Evolutionary conservation across 2,329 filamentous ascomycete genomes (phyloP).

Genomic region (Amauroascus niger): DNA sequence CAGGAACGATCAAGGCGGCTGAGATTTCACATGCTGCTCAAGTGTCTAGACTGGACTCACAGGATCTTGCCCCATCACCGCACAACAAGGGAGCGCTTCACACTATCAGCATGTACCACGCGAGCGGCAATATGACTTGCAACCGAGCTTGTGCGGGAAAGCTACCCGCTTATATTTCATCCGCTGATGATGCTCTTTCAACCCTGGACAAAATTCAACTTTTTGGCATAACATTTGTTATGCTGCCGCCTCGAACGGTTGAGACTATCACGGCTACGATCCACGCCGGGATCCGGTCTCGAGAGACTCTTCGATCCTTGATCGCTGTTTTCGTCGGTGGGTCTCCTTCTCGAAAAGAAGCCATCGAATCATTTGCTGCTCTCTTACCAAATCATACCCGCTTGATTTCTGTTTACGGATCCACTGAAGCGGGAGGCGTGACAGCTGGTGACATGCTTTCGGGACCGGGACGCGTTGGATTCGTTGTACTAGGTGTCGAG

Average conservation of each 20-base stretch:
- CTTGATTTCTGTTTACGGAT: background rate
- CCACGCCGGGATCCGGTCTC: background rate
- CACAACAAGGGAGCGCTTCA: background rate
- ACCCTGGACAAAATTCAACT: background rate
- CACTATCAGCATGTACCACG: background rate
- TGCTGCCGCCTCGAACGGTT: background rate
- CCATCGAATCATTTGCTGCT: background rate
- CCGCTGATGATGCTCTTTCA: background rate
- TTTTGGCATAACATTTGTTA: background rate
- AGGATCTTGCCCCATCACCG: background rate
- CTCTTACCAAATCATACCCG: background rate
- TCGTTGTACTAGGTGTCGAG: background rate
- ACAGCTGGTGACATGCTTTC: background rate
- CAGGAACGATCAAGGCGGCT: background rate
- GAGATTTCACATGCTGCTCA: conserved; percentile 2
- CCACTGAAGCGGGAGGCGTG: background rate
- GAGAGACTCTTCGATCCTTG: background rate
- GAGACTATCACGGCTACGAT: background rate
- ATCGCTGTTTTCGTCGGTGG: background rate
- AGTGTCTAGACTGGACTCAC: background rate
- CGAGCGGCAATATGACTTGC: background rate
- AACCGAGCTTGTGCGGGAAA: background rate
- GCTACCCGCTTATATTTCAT: background rate
- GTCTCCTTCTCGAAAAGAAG: background rate
- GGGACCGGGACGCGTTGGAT: background rate